Evolutionary conservation across 805 yeast genomes (phyloP).

Genomic region (Barnettozyma sp.): DNA sequence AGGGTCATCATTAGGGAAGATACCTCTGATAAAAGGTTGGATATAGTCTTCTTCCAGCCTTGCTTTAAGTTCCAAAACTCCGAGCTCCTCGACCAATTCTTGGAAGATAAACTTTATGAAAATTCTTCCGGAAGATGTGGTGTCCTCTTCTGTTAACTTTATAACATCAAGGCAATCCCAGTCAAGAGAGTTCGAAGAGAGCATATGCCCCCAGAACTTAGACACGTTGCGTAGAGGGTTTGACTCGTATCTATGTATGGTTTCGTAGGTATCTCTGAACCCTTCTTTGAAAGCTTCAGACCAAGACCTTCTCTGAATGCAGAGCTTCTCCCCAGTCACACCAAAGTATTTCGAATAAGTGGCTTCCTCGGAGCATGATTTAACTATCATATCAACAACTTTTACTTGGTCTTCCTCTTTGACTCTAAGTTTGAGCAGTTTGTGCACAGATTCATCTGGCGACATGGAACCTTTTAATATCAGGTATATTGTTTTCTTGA

Average conservation of each 20-base stretch:
- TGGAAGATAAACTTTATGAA: slow-evolving; percentile 75
- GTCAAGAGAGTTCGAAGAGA: slow-evolving; percentile 62
- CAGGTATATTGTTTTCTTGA: slow-evolving; percentile 71
- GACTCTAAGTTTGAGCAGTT: slow-evolving; percentile 49
- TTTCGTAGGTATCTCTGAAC: slow-evolving; percentile 50
- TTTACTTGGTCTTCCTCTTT: slow-evolving; percentile 39
- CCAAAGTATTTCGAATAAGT: slow-evolving; percentile 85
- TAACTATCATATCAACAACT: slow-evolving; percentile 66
- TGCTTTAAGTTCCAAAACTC: slow-evolving; percentile 42
- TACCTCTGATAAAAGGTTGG: slow-evolving; percentile 41
- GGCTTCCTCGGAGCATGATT: slow-evolving; percentile 79
- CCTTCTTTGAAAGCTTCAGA: slow-evolving; percentile 39
- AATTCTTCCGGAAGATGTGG: slow-evolving; percentile 76
- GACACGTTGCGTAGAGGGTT: slow-evolving; percentile 73
- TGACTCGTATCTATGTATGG: slow-evolving; percentile 62
- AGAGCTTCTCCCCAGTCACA: slow-evolving; percentile 59
- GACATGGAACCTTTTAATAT: slow-evolving; percentile 87
- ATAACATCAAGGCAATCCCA: slow-evolving; percentile 55
- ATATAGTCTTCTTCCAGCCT: slow-evolving; percentile 48
- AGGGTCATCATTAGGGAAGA: slow-evolving; percentile 55
- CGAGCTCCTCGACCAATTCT: slow-evolving; percentile 73
- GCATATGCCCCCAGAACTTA: slow-evolving; percentile 76
- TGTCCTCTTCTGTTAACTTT: slow-evolving; percentile 57
- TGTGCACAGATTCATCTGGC: slow-evolving; percentile 89
- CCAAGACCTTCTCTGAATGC: slow-evolving; percentile 52